Conservation (phyloP, 2,329 filamentous ascomycete genomes). For the Stagonosporopsis rhizophila region DNA sequence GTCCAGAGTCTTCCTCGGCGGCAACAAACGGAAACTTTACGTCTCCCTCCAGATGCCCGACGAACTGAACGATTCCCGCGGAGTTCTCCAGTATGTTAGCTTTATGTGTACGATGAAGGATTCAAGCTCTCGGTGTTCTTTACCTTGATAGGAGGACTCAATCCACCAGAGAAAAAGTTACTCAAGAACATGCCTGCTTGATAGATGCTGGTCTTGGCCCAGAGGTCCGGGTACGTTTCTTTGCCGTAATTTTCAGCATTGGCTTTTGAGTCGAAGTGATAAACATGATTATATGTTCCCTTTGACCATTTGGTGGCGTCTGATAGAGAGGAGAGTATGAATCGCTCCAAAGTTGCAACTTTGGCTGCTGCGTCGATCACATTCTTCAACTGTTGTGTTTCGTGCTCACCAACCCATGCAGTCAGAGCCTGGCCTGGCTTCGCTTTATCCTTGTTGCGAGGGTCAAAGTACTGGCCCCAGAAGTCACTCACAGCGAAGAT, state of each 20-base stretch:
- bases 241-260: not conserved
- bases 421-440: not conserved
- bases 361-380: not conserved
- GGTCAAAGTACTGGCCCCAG: not conserved
- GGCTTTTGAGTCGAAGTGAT: not conserved
- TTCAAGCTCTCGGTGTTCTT: not conserved
- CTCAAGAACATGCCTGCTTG: not conserved
- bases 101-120: not conserved
- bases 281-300: not conserved
- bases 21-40: not conserved
- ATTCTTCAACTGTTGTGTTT: not conserved
- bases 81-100: not conserved
- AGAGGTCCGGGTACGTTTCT: not conserved
- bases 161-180: not conserved
- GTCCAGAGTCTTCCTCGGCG: not conserved
- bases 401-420: not conserved
- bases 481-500: slow-evolving; percentile 2
- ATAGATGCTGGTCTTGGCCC: not conserved
- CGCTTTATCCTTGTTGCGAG: not conserved
- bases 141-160: not conserved
- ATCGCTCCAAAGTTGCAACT: not conserved
- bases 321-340: not conserved
- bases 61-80: not conserved
- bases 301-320: not conserved
- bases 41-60: not conserved